Base-by-base conservation (phyloP, 2,329 filamentous ascomycete species). In the Ophiostoma sp. region DNA sequence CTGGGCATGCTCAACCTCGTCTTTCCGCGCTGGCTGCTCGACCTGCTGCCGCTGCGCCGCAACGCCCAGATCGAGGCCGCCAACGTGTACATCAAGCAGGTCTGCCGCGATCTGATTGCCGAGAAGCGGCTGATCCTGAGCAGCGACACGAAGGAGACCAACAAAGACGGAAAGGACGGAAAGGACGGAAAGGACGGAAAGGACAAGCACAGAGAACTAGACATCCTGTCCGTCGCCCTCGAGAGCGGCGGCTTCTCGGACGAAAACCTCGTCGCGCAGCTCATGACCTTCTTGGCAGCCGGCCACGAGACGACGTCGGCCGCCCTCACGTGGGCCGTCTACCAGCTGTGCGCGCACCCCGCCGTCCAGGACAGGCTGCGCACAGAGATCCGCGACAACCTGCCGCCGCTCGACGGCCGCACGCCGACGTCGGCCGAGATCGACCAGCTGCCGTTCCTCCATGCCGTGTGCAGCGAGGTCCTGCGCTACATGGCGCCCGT, bases 201-300 rank as follows among this genome's bases (percentile, higher is more conserved):
- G 16, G 47, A 78, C 78, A 0, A n/a, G 8, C 11, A n/a, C 47
- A 63, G 42, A n/a, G 87, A 87, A 63, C 77, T 85, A 7, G 92
- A 96, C 76, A 95, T 97, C 69, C 81, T 96, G 45, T 92, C 89
- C 0, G 89, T 94, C 0, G 92, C 92, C 16, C 81, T 96, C 64
- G 85, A 89, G 75, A 92, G 87, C 52, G 90, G 90, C 64, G 86
- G 82, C 5, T 95, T 96, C 78, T 84, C 80, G 12, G 91, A 95
- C 71, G 89, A 92, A 65, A 87, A 92, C 70, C 84, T 96, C n/a
- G 85, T 92, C 47, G 90, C 95, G 76, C 92, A 96, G 78, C 85
- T 95, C 75, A 95, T 96, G 91, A 96, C 91, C 0, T 95, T 96
- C 80, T 84, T 96, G 5, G 89, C 89, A 0, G 92, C 92, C 0